A percentile compares a stretch with the other conserved stretches of the same genome.
Evolutionary conservation across 2,329 filamentous ascomycete species (phyloP).

Genomic region (Alternaria ventricosa): DNA sequence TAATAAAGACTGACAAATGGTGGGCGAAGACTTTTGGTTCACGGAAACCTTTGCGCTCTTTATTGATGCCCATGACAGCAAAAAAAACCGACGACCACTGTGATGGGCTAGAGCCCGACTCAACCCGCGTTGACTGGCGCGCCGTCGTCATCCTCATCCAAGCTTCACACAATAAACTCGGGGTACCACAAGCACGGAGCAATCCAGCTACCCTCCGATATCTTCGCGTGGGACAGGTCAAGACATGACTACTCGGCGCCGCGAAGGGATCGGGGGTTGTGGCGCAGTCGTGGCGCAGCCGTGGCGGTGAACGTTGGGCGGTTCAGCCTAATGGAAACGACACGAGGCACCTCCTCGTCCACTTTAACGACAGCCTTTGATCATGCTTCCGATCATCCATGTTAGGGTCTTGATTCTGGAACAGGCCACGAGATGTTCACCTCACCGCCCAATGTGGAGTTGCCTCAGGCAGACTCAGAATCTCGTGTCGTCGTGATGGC

Average conservation of each 20-base stretch:
- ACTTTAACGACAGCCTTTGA: neutral
- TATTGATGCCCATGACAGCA: too few relatives aligned
- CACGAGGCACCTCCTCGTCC: neutral
- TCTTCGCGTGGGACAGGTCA: too few relatives aligned
- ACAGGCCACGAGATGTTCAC: neutral
- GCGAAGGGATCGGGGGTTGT: neutral
- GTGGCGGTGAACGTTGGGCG: neutral
- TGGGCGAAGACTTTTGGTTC: too few relatives aligned
- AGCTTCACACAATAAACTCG: too few relatives aligned
- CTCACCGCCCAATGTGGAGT: neutral
- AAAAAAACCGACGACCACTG: too few relatives aligned
- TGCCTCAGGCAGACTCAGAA: neutral
- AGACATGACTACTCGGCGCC: too few relatives aligned
- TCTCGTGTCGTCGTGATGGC: neutral
- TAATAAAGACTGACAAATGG: too few relatives aligned
- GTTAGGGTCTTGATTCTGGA: neutral
- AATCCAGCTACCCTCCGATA: too few relatives aligned
- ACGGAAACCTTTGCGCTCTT: too few relatives aligned
- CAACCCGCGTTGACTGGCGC: neutral
- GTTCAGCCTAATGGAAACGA: neutral
- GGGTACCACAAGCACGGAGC: too few relatives aligned
- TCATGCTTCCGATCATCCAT: neutral
- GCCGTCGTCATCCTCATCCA: neutral
- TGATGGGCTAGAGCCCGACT: too few relatives aligned
- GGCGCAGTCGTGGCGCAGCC: neutral